A percentile compares a stretch with the other conserved stretches of the same genome.
phyloP scores from a whole-genome alignment of 306 rosid species.

The Cucurbita moschata region DNA sequence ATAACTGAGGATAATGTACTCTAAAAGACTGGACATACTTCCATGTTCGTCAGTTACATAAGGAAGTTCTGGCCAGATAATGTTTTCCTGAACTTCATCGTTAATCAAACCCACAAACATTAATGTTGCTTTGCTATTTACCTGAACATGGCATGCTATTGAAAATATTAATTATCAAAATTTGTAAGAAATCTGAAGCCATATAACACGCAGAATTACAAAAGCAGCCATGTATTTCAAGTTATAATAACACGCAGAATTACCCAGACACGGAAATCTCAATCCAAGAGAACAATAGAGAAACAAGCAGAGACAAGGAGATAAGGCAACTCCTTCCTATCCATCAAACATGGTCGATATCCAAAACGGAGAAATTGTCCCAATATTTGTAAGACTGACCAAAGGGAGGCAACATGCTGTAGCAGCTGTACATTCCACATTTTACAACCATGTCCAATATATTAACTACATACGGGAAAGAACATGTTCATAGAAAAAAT shows the following conservation, averaged over 20 bases:
- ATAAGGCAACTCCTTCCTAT: neutral
- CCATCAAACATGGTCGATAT: neutral
- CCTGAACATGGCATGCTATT: slow-evolving; percentile 36
- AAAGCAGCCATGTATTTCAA: neutral
- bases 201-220: neutral
- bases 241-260: neutral
- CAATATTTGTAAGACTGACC: neutral
- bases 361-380: neutral
- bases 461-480: neutral
- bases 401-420: neutral
- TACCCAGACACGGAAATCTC: neutral
- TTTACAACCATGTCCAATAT: neutral
- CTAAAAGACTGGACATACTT: slow-evolving; percentile 46
- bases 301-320: neutral
- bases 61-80: slow-evolving; percentile 88
- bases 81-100: slow-evolving; percentile 64
- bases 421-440: neutral
- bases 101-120: slow-evolving; percentile 55
- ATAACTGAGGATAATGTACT: slow-evolving; percentile 11
- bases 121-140: slow-evolving; percentile 83
- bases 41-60: slow-evolving; percentile 89
- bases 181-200: neutral
- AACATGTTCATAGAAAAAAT: neutral
- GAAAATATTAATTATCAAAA: slow-evolving; percentile 25
- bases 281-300: neutral